Conservation (phyloP, 192 early-diverging fungal species). For the Diversispora eburnea region DNA sequence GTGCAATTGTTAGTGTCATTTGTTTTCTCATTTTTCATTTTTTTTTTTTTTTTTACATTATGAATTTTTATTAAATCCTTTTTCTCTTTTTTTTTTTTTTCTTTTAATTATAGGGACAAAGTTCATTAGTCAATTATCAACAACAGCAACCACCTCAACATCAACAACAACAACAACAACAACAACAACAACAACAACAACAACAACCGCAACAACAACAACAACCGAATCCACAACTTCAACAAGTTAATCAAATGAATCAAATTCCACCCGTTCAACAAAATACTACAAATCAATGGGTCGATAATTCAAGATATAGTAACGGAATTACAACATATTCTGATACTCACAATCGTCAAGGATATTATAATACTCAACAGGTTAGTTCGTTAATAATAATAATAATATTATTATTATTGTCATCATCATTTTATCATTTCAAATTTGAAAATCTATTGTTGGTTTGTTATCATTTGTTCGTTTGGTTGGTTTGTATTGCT, state of each 20-base stretch:
- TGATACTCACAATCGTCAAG: constrained; percentile 6
- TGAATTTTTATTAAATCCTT: not conserved
- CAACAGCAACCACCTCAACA: not conserved
- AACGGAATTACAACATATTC: constrained; percentile 5
- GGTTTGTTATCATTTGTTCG: not conserved
- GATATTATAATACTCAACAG: constrained; percentile 26
- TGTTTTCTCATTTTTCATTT: not conserved
- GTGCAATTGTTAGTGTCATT: constrained; percentile 26
- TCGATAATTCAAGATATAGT: constrained; percentile 4
- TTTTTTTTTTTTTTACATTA: not conserved
- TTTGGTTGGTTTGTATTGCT: not conserved
- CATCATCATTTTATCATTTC: not conserved
- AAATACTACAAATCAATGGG: constrained; percentile 13
- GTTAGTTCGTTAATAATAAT: constrained; percentile 21
- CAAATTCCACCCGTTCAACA: constrained; percentile 16
- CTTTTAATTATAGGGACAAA: constrained; percentile 2
- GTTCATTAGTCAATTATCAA: not conserved
- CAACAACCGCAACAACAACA: constrained; percentile 6
- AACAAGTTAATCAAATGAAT: not conserved
- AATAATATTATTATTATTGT: not conserved
- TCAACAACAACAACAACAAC: too few species aligned
- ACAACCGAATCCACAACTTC: not conserved
- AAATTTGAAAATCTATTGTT: not conserved
- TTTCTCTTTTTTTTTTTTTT: not conserved
- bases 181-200: not conserved